Conservation (phyloP, 148 eudicot genomes). For the Dysphania ambrosioides region DNA sequence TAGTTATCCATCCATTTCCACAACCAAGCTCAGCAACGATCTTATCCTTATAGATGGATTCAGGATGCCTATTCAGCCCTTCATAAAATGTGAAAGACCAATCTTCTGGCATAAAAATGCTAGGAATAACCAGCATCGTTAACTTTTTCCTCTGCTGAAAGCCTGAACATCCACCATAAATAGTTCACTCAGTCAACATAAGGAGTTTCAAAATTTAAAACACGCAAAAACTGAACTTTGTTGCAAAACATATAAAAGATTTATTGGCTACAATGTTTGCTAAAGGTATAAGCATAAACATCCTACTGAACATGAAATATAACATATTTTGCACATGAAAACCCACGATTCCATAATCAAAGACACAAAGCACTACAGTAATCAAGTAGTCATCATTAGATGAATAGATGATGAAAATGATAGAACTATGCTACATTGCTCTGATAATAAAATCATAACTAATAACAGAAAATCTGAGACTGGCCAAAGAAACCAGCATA, state of each 20-base stretch:
- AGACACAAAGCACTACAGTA: neutral
- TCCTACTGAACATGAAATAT: neutral
- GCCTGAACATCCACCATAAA: conserved; percentile 37
- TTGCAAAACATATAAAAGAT: neutral
- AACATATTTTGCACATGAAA: too few relatives aligned
- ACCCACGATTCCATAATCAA: too few relatives aligned
- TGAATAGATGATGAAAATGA: neutral
- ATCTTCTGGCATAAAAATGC: conserved; percentile 95
- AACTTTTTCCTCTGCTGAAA: conserved; percentile 69
- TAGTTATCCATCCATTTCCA: conserved; percentile 99
- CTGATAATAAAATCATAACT: too few relatives aligned
- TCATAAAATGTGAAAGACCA: conserved; percentile 99
- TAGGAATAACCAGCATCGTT: conserved; percentile 94
- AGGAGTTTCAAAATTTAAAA: neutral
- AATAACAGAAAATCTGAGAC: neutral
- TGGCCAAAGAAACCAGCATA: too few relatives aligned
- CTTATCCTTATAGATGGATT: conserved; percentile 86
- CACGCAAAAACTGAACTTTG: neutral
- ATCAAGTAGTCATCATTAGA: neutral
- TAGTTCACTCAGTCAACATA: conserved; percentile 3
- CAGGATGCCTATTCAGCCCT: conserved; percentile 93
- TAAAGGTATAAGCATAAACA: neutral
- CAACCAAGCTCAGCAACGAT: conserved; percentile 96
- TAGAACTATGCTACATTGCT: neutral
- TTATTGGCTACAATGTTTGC: neutral